Evolutionary conservation across 306 rosid genomes (phyloP), one percentile per base, ranked within the genome.

Genomic region (Trifolium repens): DNA sequence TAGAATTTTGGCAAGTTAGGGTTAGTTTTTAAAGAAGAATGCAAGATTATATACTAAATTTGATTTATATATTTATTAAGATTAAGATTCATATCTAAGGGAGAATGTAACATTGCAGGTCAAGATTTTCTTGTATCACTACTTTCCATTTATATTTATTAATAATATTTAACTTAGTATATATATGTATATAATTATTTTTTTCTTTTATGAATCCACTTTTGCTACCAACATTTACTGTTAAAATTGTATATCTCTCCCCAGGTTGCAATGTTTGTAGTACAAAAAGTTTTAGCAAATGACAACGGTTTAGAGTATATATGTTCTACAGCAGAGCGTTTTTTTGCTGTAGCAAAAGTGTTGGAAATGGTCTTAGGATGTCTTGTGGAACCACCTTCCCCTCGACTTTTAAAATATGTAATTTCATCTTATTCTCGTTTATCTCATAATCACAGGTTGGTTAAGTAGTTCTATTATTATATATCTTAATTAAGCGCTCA

Each of bases 241-340:
- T 58, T 3, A 58, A 58, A 58, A 3, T 58, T 24, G 9, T 24
- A 17, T 12, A 44, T 26, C 12, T 5, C 8, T 5, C 2, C 5
- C 4, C 39, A 58, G 64, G 13, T 58, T 26, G 64, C 64, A 26
- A 58, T 37, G 5, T 58, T 26, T 58, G 12, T 58, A 58, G 5
- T 58, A 0, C 9, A 58, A 0, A 24, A 11, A 5, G 4, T 91
- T 84, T 67, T 93, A 69, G 70, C 83, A 80, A 89, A 93, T 24
- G 90, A 91, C 32, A 87, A 88, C 64, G 98, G 98, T 75, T 73
- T 91, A 84, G 89, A 84, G 65, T 87, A 93, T 81, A 78, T 93
- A 13, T 93, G 97, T 75, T 84, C 89, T 35, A 84, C 89, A 12
- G 87, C 92, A 0, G 96, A 88, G 63, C 87, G 97, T 12, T 91